These are phyloP conservation scores for Epipyxis sp. DNA, from an alignment of 108 stramenopile genomes.

Conservation along the genomic window DNA sequence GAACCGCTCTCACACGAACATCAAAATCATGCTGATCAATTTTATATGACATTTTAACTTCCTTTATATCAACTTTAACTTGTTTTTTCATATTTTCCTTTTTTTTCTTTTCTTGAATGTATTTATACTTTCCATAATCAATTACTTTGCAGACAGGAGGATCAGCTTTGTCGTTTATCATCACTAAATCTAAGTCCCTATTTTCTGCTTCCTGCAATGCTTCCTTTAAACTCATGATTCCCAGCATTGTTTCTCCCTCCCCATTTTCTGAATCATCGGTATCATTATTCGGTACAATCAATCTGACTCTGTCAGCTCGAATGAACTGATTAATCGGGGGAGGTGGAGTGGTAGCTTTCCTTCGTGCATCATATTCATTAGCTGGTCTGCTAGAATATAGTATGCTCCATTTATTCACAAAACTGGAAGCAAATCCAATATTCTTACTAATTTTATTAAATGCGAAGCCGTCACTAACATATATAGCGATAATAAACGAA, in stretches of 20 bases:
- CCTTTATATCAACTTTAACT: neutral
- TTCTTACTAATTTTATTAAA: too few species aligned
- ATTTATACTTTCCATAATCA: conserved; percentile 84
- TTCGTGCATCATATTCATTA: too few species aligned
- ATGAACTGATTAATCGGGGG: neutral
- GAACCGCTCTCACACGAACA: conserved; percentile 74
- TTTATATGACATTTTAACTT: conserved; percentile 83
- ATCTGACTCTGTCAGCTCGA: neutral
- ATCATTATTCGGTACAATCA: neutral
- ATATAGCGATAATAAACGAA: too few species aligned
- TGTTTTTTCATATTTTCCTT: conserved; percentile 89
- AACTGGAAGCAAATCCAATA: too few species aligned
- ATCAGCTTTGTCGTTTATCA: conserved; percentile 63
- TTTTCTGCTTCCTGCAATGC: neutral
- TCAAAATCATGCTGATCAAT: conserved; percentile 90
- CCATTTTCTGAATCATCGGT: neutral
- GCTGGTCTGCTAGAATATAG: too few species aligned
- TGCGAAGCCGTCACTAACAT: too few species aligned
- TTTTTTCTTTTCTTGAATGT: conserved; percentile 80
- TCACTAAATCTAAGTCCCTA: neutral
- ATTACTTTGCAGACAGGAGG: conserved; percentile 91
- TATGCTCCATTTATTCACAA: too few species aligned
- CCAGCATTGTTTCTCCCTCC: neutral
- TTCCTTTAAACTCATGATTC: neutral
- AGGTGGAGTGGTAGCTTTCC: too few species aligned